Evolutionary conservation across 2,329 filamentous ascomycete species (phyloP).

Genomic region (Aspergillus texensis): DNA sequence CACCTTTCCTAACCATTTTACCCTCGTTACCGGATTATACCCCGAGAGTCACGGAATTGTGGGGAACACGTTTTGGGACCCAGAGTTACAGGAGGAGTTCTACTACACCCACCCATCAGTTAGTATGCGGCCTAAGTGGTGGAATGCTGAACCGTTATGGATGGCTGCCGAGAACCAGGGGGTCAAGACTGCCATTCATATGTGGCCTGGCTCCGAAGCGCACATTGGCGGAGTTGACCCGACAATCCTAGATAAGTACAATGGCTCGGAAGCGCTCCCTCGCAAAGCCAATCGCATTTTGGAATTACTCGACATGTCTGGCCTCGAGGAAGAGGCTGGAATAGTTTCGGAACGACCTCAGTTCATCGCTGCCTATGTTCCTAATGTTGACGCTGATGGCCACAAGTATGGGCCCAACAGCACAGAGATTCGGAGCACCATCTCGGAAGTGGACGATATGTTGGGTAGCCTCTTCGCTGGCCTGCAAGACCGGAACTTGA

Average conservation of each 20-base stretch:
- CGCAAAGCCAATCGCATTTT: conserved; percentile 80
- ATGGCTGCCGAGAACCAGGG: conserved; percentile 84
- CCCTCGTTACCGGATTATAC: conserved; percentile 86
- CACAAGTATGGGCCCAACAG: conserved; percentile 92
- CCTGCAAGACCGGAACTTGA: conserved; percentile 79
- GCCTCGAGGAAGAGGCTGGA: conserved; percentile 61
- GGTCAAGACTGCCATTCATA: conserved; percentile 81
- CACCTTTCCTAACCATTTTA: conserved; percentile 96
- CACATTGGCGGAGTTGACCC: conserved; percentile 76
- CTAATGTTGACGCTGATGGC: conserved; percentile 84
- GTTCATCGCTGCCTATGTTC: conserved; percentile 91
- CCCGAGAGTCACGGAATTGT: conserved; percentile 93
- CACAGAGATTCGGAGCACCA: conserved; percentile 81
- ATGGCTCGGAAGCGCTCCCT: conserved; percentile 71
- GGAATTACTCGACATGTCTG: conserved; percentile 81
- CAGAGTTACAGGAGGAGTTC: conserved; percentile 74
- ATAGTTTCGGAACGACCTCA: conserved; percentile 70
- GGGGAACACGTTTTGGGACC: conserved; percentile 94
- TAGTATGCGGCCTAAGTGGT: conserved; percentile 88
- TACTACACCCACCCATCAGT: conserved; percentile 77
- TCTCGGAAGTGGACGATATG: conserved; percentile 80
- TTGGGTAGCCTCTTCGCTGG: conserved; percentile 74
- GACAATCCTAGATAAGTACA: conserved; percentile 81
- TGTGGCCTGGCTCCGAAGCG: conserved; percentile 98
- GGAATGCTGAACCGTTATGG: conserved; percentile 93